Percentiles rank a stretch among this genome's conserved stretches.
phyloP scores from a whole-genome alignment of 805 yeast species.

The Candida krabiensis region DNA sequence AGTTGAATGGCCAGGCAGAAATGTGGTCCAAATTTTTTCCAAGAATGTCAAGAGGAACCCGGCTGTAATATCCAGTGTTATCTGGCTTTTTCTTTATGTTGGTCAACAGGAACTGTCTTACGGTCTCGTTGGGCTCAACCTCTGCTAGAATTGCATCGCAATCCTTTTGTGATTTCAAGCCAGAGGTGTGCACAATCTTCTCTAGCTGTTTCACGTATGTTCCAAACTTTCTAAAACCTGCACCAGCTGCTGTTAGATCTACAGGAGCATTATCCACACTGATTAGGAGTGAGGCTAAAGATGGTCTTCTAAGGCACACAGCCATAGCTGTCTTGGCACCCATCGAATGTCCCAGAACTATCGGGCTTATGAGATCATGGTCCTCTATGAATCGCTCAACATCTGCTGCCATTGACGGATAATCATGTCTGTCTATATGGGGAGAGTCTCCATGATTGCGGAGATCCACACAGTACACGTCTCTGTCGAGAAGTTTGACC shows the following conservation, averaged over 20 bases:
- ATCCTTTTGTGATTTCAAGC: slow-evolving; percentile 54
- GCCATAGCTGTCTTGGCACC: slow-evolving; percentile 97
- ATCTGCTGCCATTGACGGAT: slow-evolving; percentile 80
- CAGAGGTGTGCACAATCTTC: slow-evolving; percentile 49
- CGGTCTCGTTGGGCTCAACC: slow-evolving; percentile 57
- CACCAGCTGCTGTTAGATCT: slow-evolving; percentile 47
- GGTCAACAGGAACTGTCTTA: slow-evolving; percentile 77
- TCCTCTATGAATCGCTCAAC: slow-evolving; percentile 69
- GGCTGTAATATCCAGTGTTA: slow-evolving; percentile 39
- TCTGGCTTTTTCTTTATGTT: slow-evolving; percentile 53
- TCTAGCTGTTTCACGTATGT: slow-evolving; percentile 64
- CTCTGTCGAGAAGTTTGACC: slow-evolving; percentile 47
- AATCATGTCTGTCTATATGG: slow-evolving; percentile 67
- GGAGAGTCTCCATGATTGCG: slow-evolving; percentile 96
- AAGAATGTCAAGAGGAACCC: slow-evolving; percentile 72
- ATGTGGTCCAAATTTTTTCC: slow-evolving; percentile 64
- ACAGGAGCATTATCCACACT: slow-evolving; percentile 92
- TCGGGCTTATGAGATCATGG: slow-evolving; percentile 46
- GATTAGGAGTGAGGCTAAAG: slow-evolving; percentile 58
- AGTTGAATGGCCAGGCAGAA: slow-evolving; percentile 75
- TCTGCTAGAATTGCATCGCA: slow-evolving; percentile 63
- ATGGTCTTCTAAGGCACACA: slow-evolving; percentile 65
- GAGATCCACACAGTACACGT: slow-evolving; percentile 71
- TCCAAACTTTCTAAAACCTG: slow-evolving; percentile 51
- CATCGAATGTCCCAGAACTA: slow-evolving; percentile 82